Evolutionary conservation across 2,329 filamentous ascomycete genomes (phyloP).

Genomic region (Fusarium annulatum): DNA sequence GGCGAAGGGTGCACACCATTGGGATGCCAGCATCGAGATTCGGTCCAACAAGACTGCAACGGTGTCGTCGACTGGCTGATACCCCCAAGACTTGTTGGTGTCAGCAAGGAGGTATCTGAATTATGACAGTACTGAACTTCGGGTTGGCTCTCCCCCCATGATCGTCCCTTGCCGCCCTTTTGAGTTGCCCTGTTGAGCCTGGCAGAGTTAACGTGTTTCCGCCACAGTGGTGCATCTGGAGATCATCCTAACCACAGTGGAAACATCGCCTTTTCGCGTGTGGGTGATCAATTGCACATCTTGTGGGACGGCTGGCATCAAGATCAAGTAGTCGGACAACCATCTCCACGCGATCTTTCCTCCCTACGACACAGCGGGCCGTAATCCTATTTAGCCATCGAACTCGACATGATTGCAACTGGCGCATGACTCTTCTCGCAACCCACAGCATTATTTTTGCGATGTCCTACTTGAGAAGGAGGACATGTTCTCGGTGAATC

Average conservation of each 20-base stretch:
- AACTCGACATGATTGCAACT: conserved; percentile 17
- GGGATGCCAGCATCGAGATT: background rate
- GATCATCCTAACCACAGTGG: conserved; percentile 23
- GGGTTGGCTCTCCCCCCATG: conserved; percentile 12
- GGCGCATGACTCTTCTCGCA: conserved; percentile 32
- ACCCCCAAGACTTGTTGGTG: conserved; percentile 1
- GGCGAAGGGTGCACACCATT: background rate
- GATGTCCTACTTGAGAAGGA: conserved; percentile 7
- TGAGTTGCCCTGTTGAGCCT: conserved; percentile 12
- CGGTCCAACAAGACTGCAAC: background rate
- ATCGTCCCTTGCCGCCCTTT: conserved; percentile 29
- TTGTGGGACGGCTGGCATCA: conserved; percentile 11
- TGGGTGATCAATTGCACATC: conserved; percentile 23
- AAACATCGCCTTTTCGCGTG: conserved; percentile 5
- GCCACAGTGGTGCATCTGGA: conserved; percentile 25
- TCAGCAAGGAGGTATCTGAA: conserved; percentile 33
- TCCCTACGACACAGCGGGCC: conserved; percentile 28
- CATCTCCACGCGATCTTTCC: conserved; percentile 31
- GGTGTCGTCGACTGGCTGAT: background rate
- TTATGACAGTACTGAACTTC: conserved; percentile 30
- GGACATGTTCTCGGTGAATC: conserved; percentile 1
- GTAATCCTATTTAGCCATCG: conserved; percentile 34
- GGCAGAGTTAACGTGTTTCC: conserved; percentile 26
- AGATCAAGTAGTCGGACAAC: conserved; percentile 9
- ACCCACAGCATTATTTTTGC: conserved; percentile 20